Percentiles rank a stretch among this genome's conserved stretches.
Evolutionary conservation across 1,139 yeast species (phyloP).

Genomic region (Candida gigantensis): DNA sequence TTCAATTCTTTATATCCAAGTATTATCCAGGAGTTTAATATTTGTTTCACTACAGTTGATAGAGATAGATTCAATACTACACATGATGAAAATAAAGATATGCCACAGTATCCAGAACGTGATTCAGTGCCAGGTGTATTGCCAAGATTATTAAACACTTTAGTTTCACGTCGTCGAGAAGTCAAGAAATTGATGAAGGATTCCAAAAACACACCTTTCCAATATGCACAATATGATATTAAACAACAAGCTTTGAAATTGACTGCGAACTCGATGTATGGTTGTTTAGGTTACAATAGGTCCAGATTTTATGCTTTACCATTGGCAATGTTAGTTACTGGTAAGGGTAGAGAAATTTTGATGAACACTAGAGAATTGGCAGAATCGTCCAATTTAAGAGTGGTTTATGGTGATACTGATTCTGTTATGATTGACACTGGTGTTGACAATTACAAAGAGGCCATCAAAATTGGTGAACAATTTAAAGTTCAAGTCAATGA

Average conservation of each 20-base stretch:
- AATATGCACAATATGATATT: slow-evolving; percentile 83
- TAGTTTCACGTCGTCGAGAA: slow-evolving; percentile 90
- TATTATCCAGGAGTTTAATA: slow-evolving; percentile 94
- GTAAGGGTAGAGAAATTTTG: slow-evolving; percentile 92
- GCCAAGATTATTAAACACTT: slow-evolving; percentile 77
- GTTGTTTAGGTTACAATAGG: slow-evolving; percentile 91
- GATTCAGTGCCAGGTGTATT: slow-evolving; percentile 74
- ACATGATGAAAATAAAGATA: slow-evolving; percentile 59
- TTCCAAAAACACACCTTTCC: slow-evolving; percentile 61
- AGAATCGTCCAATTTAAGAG: slow-evolving; percentile 77
- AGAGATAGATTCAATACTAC: slow-evolving; percentile 53
- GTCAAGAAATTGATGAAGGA: slow-evolving; percentile 85
- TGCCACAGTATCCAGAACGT: slow-evolving; percentile 70
- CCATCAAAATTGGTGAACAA: slow-evolving; percentile 78
- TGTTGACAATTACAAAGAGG: slow-evolving; percentile 65
- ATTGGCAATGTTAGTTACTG: slow-evolving; percentile 92
- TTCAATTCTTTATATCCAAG: slow-evolving; percentile 97
- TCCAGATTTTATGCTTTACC: slow-evolving; percentile 97
- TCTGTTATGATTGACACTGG: slow-evolving; percentile 98
- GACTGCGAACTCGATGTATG: slow-evolving; percentile 99
- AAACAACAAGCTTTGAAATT: slow-evolving; percentile 94
- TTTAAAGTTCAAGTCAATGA: slow-evolving; percentile 87
- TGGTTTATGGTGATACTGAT: slow-evolving; percentile 98
- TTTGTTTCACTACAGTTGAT: slow-evolving; percentile 94
- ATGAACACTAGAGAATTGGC: slow-evolving; percentile 93